phyloP scores from a whole-genome alignment of 2,329 filamentous ascomycete genomes.

The Pochonia chlamydosporia region DNA sequence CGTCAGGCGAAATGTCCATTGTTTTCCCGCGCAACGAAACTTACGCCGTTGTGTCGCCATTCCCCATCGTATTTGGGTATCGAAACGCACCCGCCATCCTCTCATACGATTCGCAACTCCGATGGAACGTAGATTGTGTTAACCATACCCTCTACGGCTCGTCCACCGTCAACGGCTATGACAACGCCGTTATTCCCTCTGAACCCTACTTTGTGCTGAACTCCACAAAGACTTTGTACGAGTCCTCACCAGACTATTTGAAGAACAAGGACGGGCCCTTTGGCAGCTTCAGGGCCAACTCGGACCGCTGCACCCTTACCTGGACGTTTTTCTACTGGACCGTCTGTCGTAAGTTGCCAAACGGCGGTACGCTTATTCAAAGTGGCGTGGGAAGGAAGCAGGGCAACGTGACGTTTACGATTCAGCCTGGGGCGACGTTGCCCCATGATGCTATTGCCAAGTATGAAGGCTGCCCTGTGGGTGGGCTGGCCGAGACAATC shows the following conservation, averaged over 20 bases:
- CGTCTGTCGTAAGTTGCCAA: neutral
- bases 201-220: neutral
- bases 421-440: conserved; percentile 1
- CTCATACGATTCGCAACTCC: conserved; percentile 2
- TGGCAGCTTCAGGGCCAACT: neutral
- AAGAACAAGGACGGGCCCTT: neutral
- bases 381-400: conserved; percentile 2
- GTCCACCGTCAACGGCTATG: conserved; percentile 2
- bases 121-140: conserved; percentile 3
- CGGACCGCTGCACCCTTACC: neutral
- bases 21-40: conserved; percentile 9
- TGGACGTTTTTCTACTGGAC: neutral
- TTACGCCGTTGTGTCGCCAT: conserved; percentile 4
- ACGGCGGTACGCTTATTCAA: conserved; percentile 3
- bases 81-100: conserved; percentile 2
- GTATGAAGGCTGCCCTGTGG: conserved; percentile 3
- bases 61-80: conserved; percentile 7
- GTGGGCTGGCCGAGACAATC: neutral
- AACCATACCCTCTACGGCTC: conserved; percentile 1
- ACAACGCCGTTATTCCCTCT: neutral
- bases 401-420: conserved; percentile 4
- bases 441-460: conserved; percentile 7
- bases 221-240: neutral
- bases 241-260: neutral
- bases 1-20: conserved; percentile 1